Evolutionary conservation across 208 protist genomes (phyloP), one percentile per base, ranked within the genome.

Genomic region (Wallacemonas collosoma): DNA sequence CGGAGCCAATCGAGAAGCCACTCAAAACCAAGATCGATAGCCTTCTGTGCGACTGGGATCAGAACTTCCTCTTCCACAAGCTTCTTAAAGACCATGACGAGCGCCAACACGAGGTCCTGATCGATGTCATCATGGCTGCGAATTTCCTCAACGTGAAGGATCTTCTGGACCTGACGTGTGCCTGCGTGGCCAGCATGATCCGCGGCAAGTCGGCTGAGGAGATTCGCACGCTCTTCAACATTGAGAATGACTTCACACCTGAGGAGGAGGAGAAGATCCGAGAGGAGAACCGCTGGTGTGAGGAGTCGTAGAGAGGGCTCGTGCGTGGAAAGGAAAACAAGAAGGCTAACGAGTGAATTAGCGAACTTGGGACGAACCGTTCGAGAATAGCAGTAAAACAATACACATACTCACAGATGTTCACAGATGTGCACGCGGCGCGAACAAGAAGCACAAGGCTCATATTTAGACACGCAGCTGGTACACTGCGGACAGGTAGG

Each of bases 81-180:
- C 84, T 97, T 7, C 77, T 96, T n/a, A 91, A 94, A 62, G 80
- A 91, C 64, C 70, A 82, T 71, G 82, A 93, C 66, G 88, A 94
- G 74, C 83, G 79, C 57, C 85, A 97, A 60, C 91, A 98, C 76
- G 89, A 94, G 73, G 84, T 89, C 36, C 83, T 98, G 8, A 96
- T 98, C 70, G 93, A 97, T 62, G 86, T 98, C 41, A 95, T 98
- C 77, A 94, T 97, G 87, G 96, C 94, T 2, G 96, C 96, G 3
- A 98, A 98, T 77, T 98, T 97, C 69, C 73, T 98, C n/a, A 97
- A 97, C 76, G 89, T 98, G 65, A 96, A 96, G 68, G 86, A 94
- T 72, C 80, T 98, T 40, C 86, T 98, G 2, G 96, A 98, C 62
- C 81, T 98, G 45, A 97, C 94, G n/a, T 98, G 95, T 68, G 91